Conservation (phyloP, 345 rosid species). For the Boechera divaricarpa region DNA sequence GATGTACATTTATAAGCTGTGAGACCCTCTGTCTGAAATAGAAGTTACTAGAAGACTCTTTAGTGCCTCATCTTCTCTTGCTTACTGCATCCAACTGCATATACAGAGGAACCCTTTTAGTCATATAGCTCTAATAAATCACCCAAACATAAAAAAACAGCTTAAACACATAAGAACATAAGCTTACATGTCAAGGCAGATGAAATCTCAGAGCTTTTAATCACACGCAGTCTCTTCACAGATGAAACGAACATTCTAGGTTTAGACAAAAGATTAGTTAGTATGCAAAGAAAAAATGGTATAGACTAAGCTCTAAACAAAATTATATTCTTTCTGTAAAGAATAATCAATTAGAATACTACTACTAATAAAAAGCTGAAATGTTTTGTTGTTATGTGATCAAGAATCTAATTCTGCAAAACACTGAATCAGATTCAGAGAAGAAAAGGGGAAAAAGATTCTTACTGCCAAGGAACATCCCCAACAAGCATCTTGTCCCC, state of each 20-base stretch:
- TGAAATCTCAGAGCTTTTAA: slow-evolving; percentile 83
- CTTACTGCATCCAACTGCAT: slow-evolving; percentile 45
- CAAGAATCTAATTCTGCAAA: slow-evolving; percentile 42
- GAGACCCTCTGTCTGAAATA: slow-evolving; percentile 13
- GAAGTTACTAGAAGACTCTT: slow-evolving; percentile 23
- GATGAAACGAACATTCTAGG: slow-evolving; percentile 86
- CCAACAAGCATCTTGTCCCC: slow-evolving; percentile 99
- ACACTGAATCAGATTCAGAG: slow-evolving; percentile 52
- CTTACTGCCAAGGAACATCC: slow-evolving; percentile 99
- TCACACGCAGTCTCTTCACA: slow-evolving; percentile 92
- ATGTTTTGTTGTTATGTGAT: slow-evolving; percentile 38
- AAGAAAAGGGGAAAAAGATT: slow-evolving; percentile 45
- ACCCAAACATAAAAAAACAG: slow-evolving; percentile 1
- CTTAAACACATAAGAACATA: slow-evolving; percentile 5
- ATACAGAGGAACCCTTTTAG: slow-evolving; percentile 10
- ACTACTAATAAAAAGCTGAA: slow-evolving; percentile 17
- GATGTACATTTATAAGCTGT: slow-evolving; percentile 29
- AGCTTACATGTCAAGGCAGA: slow-evolving; percentile 45
- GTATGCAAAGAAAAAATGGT: neutral
- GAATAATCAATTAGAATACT: slow-evolving; percentile 1
- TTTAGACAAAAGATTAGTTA: slow-evolving; percentile 40
- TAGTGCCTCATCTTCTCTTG: slow-evolving; percentile 42
- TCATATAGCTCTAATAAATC: slow-evolving; percentile 18
- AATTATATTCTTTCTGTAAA: slow-evolving; percentile 1
- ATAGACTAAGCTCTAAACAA: neutral